Evolutionary conservation across 352 stramenopile genomes (phyloP), one percentile per base, ranked within the genome.

Genomic region (Pythium inflatum): DNA sequence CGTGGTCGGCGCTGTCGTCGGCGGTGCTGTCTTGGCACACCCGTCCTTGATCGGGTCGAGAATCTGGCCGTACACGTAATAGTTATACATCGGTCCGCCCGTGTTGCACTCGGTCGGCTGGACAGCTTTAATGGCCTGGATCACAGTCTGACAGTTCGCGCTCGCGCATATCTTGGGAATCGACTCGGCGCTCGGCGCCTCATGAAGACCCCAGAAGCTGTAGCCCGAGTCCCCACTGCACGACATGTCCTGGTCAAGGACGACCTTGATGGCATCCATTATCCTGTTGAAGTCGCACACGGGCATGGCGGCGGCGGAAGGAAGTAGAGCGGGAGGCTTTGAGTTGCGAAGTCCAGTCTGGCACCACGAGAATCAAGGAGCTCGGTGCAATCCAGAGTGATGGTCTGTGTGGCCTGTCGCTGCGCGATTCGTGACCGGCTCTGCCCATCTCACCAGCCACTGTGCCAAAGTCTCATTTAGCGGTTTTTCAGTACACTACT

Each of bases 101-200:
- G 56, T 63, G 38, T 63, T 63, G 56, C 56, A 63, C 25, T 63
- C 56, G 16, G 38, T 31, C 0, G 27, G 40, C 27, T 63, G 56
- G 38, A 16, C 20, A 8, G 6, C 27, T 5, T 46, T 48, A 28
- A 63, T 30, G 16, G 18, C 40, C 25, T 28, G 5, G 27, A 63
- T 51, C 13, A 63, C 40, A 20, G 16, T 24, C 56, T 63, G 38
- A 28, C 56, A 63, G 56, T 24, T 16, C 14, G 38, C 25, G 27
- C 41, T 63, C 13, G 38, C 11, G 38, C 56, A 63, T 8, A 54
- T 54, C 18, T 54, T 53, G 11, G 14, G 16, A 27, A 63, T 63
- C 27, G 41, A 27, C 25, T 51, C 36, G 25, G 38, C 18, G 18
- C 38, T 41, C 14, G 56, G 56, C 40, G 18, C 16, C 13, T 27